Evolutionary conservation across 2,329 filamentous ascomycete species (phyloP).

Genomic region (Nigrograna mackinnonii): DNA sequence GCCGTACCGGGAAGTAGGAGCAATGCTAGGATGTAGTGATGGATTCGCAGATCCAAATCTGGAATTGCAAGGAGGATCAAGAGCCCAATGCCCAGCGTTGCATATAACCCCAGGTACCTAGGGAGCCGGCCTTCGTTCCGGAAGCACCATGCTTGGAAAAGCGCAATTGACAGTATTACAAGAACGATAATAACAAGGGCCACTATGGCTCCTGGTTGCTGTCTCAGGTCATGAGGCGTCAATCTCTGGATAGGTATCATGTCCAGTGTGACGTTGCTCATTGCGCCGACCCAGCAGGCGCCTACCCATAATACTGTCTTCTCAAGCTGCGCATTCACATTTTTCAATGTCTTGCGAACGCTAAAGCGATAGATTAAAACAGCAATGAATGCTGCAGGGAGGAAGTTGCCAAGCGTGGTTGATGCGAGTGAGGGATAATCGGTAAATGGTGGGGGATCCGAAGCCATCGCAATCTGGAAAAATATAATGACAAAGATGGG

Average conservation of each 20-base stretch:
- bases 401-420: constrained; percentile 31
- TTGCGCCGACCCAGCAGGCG: constrained; percentile 37
- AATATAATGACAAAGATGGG: constrained; percentile 34
- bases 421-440: constrained; percentile 36
- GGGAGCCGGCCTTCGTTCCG: constrained; percentile 56
- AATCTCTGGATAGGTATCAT: constrained; percentile 39
- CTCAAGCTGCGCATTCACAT: constrained; percentile 36
- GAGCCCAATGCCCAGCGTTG: constrained; percentile 76
- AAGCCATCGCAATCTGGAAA: constrained; percentile 40
- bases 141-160: constrained; percentile 39
- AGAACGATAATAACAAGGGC: constrained; percentile 37
- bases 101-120: constrained; percentile 78
- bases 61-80: constrained; percentile 74
- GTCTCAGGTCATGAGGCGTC: constrained; percentile 38
- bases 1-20: constrained; percentile 86
- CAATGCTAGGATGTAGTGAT: constrained; percentile 91
- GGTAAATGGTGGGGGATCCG: constrained; percentile 34
- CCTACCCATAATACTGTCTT: constrained; percentile 42
- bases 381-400: constrained; percentile 35
- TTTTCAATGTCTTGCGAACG: constrained; percentile 26
- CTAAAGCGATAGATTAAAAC: constrained; percentile 32
- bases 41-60: constrained; percentile 84
- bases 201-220: constrained; percentile 41
- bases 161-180: constrained; percentile 24
- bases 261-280: constrained; percentile 37